Conservation (phyloP, 352 stramenopile species). For the Thalassiosira livingstoniorum region DNA sequence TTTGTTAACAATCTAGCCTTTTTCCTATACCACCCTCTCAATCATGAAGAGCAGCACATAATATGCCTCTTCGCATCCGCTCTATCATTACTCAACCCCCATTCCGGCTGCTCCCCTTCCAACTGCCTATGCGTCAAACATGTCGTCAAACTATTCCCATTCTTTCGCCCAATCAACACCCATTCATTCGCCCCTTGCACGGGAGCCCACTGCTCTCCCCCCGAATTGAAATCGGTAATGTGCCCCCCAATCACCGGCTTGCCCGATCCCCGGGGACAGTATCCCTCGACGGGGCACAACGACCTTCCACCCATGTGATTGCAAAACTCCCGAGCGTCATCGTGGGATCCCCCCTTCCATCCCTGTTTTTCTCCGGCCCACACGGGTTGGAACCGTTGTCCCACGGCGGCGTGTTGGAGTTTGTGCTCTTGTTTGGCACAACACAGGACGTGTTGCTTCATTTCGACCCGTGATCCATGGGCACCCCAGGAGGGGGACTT, state of each 20-base stretch:
- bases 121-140: conserved; percentile 40
- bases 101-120: conserved; percentile 21
- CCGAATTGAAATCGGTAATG: conserved; percentile 22
- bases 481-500: neutral
- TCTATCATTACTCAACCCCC: conserved; percentile 16
- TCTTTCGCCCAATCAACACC: conserved; percentile 55
- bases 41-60: conserved; percentile 56
- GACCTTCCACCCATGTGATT: neutral
- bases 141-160: conserved; percentile 46
- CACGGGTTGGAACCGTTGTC: neutral
- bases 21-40: no score
- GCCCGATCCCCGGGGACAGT: conserved; percentile 30
- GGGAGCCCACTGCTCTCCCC: conserved; percentile 38
- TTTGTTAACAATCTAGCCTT: no score
- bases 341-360: conserved; percentile 21
- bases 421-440: neutral
- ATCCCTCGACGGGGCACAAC: conserved; percentile 28
- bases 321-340: conserved; percentile 34
- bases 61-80: conserved; percentile 40
- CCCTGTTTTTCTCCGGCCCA: conserved; percentile 14
- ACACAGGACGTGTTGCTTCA: conserved; percentile 23
- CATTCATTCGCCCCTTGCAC: conserved; percentile 22
- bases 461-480: conserved; percentile 8
- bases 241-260: conserved; percentile 27
- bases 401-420: neutral